Percentiles rank a stretch among this genome's conserved stretches.
Evolutionary conservation across 2,329 filamentous ascomycete genomes (phyloP).

Genomic region (Stagonosporopsis chrysanthemi): DNA sequence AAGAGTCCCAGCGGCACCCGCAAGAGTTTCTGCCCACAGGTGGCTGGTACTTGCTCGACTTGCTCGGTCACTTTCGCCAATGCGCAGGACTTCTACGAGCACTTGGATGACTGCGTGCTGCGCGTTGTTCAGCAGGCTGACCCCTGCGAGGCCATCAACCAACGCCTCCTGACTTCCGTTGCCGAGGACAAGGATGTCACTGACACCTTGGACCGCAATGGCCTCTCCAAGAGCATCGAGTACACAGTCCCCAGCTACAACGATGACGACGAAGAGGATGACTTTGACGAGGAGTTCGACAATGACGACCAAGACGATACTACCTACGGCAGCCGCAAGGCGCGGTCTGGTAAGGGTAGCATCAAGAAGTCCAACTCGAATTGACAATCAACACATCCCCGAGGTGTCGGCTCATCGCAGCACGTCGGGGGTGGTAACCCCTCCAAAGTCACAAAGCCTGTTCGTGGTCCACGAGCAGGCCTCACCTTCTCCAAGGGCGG

Average conservation of each 20-base stretch:
- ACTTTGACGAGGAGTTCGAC: constrained; percentile 65
- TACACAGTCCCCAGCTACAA: constrained; percentile 55
- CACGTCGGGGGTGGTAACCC: constrained; percentile 47
- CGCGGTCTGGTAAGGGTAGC: constrained; percentile 57
- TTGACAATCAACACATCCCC: constrained; percentile 60
- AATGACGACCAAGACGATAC: constrained; percentile 61
- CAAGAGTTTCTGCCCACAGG: constrained; percentile 71
- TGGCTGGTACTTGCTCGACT: constrained; percentile 89
- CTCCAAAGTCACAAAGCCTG: constrained; percentile 50
- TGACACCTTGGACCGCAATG: constrained; percentile 51
- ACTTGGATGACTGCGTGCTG: constrained; percentile 77
- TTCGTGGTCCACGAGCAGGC: constrained; percentile 58
- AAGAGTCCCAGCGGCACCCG: constrained; percentile 63
- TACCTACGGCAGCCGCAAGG: constrained; percentile 59
- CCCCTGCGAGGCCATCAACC: constrained; percentile 53
- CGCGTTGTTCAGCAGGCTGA: constrained; percentile 63
- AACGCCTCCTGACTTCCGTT: constrained; percentile 51
- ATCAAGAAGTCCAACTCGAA: constrained; percentile 61
- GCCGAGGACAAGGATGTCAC: constrained; percentile 51
- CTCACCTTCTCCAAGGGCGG: constrained; percentile 81
- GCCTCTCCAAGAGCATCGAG: constrained; percentile 55
- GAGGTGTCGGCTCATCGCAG: constrained; percentile 53
- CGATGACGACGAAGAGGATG: constrained; percentile 66
- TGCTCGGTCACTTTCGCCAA: constrained; percentile 84
- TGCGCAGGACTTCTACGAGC: constrained; percentile 97